These are phyloP conservation scores for Globisporangium paroecandrum DNA, from an alignment of 352 stramenopile species.

Conservation along the genomic window DNA sequence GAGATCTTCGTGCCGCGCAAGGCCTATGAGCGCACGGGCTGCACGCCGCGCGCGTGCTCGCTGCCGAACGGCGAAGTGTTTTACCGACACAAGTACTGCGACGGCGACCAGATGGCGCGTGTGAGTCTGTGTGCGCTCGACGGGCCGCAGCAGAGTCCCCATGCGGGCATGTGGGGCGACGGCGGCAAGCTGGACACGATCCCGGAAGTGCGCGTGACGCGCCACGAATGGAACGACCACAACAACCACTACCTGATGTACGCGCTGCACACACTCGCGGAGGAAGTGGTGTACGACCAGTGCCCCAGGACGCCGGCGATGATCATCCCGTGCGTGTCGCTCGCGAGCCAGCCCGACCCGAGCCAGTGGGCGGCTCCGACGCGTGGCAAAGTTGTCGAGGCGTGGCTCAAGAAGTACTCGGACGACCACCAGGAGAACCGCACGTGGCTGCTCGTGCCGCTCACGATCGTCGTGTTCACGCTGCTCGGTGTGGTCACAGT, in stretches of 20 bases:
- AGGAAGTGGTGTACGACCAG: constrained; percentile 45
- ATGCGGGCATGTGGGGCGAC: constrained; percentile 56
- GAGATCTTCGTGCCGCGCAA: constrained; percentile 59
- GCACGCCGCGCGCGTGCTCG: constrained; percentile 27
- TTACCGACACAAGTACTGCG: constrained; percentile 42
- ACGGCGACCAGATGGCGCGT: constrained; percentile 33
- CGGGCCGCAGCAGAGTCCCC: constrained; percentile 25
- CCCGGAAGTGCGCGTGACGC: constrained; percentile 45
- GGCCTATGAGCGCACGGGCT: constrained; percentile 51
- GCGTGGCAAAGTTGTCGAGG: constrained; percentile 30
- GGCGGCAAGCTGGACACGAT: constrained; percentile 47
- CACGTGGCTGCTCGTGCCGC: constrained; percentile 56
- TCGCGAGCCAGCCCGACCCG: constrained; percentile 26
- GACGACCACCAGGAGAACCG: constrained; percentile 46
- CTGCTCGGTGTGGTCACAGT: constrained; percentile 42
- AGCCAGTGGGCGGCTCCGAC: constrained; percentile 37
- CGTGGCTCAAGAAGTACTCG: constrained; percentile 56
- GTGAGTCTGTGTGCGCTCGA: constrained; percentile 59
- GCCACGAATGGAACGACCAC: constrained; percentile 43
- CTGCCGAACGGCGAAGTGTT: constrained; percentile 29
- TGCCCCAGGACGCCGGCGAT: constrained; percentile 47
- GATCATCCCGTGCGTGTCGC: constrained; percentile 60
- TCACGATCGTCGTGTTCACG: constrained; percentile 50
- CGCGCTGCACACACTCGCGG: constrained; percentile 41
- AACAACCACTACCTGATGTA: constrained; percentile 44